Percentiles rank a stretch among this genome's conserved stretches.
Evolutionary conservation across 2,329 filamentous ascomycete species (phyloP).

Genomic region (Epichloe elymi): DNA sequence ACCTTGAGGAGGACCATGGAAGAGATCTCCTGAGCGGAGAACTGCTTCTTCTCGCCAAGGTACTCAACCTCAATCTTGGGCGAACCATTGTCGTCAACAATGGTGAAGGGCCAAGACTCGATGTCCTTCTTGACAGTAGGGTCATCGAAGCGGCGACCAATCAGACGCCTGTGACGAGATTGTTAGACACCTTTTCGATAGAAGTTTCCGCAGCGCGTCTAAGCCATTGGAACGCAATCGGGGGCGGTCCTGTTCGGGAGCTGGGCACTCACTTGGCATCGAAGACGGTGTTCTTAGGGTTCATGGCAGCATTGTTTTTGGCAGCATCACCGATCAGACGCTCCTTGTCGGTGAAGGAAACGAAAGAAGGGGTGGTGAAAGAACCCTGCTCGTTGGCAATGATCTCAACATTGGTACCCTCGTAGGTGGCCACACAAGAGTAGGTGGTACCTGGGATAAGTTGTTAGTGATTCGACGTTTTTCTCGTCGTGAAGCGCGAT

Average conservation of each 20-base stretch:
- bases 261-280: conserved; percentile 78
- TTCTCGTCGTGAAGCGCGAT: not conserved
- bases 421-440: conserved; percentile 98
- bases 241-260: not conserved
- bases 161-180: conserved; percentile 62
- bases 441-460: conserved; percentile 76
- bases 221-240: not conserved
- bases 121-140: conserved; percentile 97
- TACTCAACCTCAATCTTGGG: conserved; percentile 94
- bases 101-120: conserved; percentile 99
- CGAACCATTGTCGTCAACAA: conserved; percentile 76
- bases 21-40: conserved; percentile 97
- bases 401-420: conserved; percentile 99
- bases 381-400: conserved; percentile 99
- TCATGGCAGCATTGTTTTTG: conserved; percentile 99
- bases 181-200: not conserved
- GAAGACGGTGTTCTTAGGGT: conserved; percentile 96
- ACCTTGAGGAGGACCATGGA: conserved; percentile 98
- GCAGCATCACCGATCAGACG: conserved; percentile 98
- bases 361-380: conserved; percentile 98
- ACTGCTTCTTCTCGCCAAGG: conserved; percentile 85
- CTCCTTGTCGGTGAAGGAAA: conserved; percentile 97
- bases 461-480: not conserved
- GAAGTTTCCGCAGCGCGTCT: not conserved
- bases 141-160: conserved; percentile 91